Evolutionary conservation across 441 rosid genomes (phyloP).

Genomic region (Biscutella auriculata): DNA sequence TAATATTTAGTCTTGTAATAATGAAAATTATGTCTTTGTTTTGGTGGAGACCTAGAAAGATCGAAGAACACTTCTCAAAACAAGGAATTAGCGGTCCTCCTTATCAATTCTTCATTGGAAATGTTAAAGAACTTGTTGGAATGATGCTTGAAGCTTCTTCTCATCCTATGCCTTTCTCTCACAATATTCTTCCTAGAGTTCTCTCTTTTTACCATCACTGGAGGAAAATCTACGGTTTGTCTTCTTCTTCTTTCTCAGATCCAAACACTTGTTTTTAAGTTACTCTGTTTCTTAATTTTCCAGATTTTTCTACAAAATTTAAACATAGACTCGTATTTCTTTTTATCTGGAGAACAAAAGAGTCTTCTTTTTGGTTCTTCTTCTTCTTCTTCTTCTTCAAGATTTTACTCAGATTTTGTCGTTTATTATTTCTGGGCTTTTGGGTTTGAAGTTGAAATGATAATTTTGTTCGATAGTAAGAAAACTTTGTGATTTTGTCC

Average conservation of each 20-base stretch:
- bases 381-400: slow-evolving; percentile 15
- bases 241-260: background rate
- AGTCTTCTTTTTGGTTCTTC: background rate
- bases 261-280: background rate
- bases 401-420: background rate
- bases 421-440: slow-evolving; percentile 14
- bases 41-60: slow-evolving; percentile 91
- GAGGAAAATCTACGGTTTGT: slow-evolving; percentile 81
- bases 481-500: slow-evolving; percentile 6
- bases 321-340: background rate
- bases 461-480: background rate
- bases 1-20: slow-evolving; percentile 11
- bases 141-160: slow-evolving; percentile 94
- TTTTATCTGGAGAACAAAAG: background rate
- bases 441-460: slow-evolving; percentile 26
- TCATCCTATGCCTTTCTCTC: slow-evolving; percentile 83
- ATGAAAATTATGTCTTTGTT: slow-evolving; percentile 34
- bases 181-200: slow-evolving; percentile 89
- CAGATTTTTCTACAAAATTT: background rate
- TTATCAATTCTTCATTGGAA: slow-evolving; percentile 83
- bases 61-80: slow-evolving; percentile 75
- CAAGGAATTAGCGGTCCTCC: slow-evolving; percentile 97
- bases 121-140: slow-evolving; percentile 74
- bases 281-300: slow-evolving; percentile 4
- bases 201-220: slow-evolving; percentile 90